A percentile compares a stretch with the other conserved stretches of the same genome.
phyloP scores from a whole-genome alignment of 1,284 basidiomycete species.

The Cronartium ribicola region DNA sequence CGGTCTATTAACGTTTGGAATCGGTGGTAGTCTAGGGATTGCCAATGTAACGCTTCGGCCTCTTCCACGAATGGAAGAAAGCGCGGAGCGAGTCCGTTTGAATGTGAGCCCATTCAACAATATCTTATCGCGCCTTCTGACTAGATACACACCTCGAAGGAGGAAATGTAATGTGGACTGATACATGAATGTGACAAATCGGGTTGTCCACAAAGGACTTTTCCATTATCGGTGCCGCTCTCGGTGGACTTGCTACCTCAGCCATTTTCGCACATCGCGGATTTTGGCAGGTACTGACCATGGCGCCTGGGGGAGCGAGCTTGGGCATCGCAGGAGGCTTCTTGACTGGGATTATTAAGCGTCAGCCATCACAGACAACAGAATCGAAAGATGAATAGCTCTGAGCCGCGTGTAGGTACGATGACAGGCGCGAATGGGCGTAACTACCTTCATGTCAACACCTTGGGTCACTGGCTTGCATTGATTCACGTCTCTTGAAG shows the following conservation, averaged over 20 bases:
- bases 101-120: not conserved
- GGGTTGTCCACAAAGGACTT: slow-evolving; percentile 13
- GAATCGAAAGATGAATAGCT: no score
- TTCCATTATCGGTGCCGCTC: slow-evolving; percentile 28
- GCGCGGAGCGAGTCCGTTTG: not conserved
- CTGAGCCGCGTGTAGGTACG: no score
- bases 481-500: no score
- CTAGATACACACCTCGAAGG: no score
- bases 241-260: slow-evolving; percentile 13
- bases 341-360: slow-evolving; percentile 7
- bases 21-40: slow-evolving; percentile 4
- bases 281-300: not conserved
- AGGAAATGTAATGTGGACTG: not conserved
- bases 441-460: no score
- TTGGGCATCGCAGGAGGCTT: slow-evolving; percentile 20
- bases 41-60: not conserved
- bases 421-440: no score
- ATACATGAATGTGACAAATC: not conserved
- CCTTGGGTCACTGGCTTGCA: no score
- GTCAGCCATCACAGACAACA: no score
- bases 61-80: slow-evolving; percentile 5
- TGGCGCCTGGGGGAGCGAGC: slow-evolving; percentile 24
- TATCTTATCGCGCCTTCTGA: no score
- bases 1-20: not conserved
- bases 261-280: slow-evolving; percentile 26